Evolutionary conservation across 768 basidiomycete genomes (phyloP), one percentile per base, ranked within the genome.

Genomic region (Hemileccinum impolitum): DNA sequence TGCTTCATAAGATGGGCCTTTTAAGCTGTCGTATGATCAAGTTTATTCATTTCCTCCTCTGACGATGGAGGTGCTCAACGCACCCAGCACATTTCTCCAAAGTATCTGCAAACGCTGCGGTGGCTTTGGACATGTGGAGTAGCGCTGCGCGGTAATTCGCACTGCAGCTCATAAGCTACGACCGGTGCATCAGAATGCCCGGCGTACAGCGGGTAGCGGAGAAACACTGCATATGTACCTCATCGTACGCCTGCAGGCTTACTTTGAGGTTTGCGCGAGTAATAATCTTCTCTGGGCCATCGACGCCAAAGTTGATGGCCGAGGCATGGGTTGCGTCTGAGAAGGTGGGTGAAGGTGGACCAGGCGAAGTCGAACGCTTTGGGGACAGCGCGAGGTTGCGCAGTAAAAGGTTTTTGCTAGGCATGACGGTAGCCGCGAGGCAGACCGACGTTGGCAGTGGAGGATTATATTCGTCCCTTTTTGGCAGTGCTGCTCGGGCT

Each of bases 81-180:
- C 61, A 93, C 90, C 83, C 80, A 47, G 92, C 82, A 53, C 92
- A 94, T 47, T 77, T 75, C 68, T 90, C 85, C 78, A 95, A 79
- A 21, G 93, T 85, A 65, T 87, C 83, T 31, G 94, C 94, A 59
- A 96, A 91, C 3, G 77, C 76, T 37, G 91, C 88, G 8, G 90
- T 90, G 17, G 84, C 90, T 47, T 81, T 82, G 32, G 89, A 87
- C 81, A 95, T 84, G 25, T 80, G 78, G 51, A 91, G 68, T 47
- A 97, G 75, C 17, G 90, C 90, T 17, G 81, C 72, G 47, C 92
- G 86, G 73, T 95, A 97, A 39, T 75, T 78, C 32, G 89, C 81
- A 48, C 87, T 87, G 50, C 81, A 76, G 53, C 69, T 78, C 73
- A 94, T 78, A 45, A 96, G 75, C 89, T 94, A 60, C 47, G 48